Evolutionary conservation across 345 rosid genomes (phyloP).

Genomic region (thale cress (Arabidopsis thaliana)): DNA sequence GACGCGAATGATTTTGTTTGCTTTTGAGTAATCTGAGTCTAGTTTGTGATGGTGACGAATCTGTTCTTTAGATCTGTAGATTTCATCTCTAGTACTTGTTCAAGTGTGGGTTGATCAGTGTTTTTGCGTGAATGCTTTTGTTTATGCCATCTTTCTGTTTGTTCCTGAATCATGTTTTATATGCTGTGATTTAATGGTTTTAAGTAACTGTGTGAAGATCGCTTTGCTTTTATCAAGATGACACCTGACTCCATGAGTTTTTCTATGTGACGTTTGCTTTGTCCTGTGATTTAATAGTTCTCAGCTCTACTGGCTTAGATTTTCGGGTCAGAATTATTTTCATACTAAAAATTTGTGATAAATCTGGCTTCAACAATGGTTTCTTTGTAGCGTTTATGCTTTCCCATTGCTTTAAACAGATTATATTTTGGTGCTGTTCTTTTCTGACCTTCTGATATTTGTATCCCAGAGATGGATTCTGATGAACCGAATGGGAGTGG

Average conservation of each 20-base stretch:
- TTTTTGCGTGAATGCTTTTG: background rate
- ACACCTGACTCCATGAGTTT: background rate
- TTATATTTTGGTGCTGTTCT: background rate
- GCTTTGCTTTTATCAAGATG: background rate
- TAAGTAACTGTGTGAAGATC: background rate
- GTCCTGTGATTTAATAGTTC: no score
- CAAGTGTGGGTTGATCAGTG: background rate
- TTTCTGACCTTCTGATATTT: background rate
- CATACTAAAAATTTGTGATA: background rate
- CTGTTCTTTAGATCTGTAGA: background rate
- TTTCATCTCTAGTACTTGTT: background rate
- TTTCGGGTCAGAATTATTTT: background rate
- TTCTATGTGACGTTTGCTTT: background rate
- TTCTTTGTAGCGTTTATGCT: background rate
- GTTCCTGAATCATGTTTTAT: background rate
- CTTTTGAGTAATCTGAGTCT: background rate
- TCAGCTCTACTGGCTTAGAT: background rate
- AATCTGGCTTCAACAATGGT: background rate
- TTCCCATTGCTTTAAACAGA: background rate
- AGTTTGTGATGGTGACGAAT: background rate
- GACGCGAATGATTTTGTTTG: background rate
- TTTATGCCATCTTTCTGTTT: background rate
- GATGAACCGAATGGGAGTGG: slow-evolving; percentile 49
- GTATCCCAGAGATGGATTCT: slow-evolving; percentile 53
- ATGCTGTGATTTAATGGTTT: background rate